Evolutionary conservation across 2,329 filamentous ascomycete species (phyloP).

Genomic region (Claviceps digitariae): DNA sequence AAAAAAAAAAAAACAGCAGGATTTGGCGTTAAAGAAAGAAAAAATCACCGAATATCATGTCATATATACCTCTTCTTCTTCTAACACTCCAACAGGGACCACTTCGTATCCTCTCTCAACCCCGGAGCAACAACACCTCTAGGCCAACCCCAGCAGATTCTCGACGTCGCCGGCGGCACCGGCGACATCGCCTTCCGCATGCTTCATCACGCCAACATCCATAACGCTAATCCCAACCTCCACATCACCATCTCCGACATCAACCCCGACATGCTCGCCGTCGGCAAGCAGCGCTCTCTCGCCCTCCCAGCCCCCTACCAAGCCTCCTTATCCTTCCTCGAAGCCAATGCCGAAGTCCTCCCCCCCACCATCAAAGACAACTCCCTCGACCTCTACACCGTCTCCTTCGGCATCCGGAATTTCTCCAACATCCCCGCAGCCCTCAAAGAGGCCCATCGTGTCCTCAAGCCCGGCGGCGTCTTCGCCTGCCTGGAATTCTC

Average conservation of each 20-base stretch:
- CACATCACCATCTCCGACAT: constrained; percentile 91
- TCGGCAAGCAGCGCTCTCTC: constrained; percentile 67
- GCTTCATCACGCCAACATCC: constrained; percentile 76
- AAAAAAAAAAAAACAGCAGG: no score
- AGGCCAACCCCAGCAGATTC: constrained; percentile 51
- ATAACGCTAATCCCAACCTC: constrained; percentile 59
- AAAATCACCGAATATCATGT: neutral
- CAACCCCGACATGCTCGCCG: constrained; percentile 85
- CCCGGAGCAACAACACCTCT: constrained; percentile 48
- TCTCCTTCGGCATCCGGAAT: constrained; percentile 94
- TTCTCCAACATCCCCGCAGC: constrained; percentile 86
- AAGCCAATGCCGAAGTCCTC: constrained; percentile 79
- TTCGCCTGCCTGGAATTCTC: constrained; percentile 96
- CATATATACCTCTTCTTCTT: neutral
- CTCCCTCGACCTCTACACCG: constrained; percentile 89
- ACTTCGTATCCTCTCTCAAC: constrained; percentile 86
- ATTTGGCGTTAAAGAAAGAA: neutral
- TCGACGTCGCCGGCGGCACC: constrained; percentile 93
- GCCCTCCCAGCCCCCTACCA: constrained; percentile 41
- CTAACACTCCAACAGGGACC: constrained; percentile 40
- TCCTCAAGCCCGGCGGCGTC: constrained; percentile 85
- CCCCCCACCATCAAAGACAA: constrained; percentile 45
- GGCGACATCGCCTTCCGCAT: constrained; percentile 97
- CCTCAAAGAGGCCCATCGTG: constrained; percentile 68
- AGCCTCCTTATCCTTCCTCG: constrained; percentile 56